phyloP scores from a whole-genome alignment of 306 rosid species.

The Castanea mollissima region DNA sequence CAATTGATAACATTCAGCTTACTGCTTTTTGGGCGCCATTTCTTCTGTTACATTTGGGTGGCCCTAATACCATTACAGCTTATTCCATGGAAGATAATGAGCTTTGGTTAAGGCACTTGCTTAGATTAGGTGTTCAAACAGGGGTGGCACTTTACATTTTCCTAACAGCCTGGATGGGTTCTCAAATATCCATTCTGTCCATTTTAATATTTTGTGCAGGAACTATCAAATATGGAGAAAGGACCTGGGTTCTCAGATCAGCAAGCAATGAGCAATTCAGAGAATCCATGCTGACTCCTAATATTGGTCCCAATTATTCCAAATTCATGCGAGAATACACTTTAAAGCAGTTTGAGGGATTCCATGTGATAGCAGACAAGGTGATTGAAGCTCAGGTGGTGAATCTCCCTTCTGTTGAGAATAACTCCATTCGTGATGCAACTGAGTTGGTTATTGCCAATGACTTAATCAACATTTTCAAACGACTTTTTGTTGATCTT shows the following conservation, averaged over 20 bases:
- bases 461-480: too few relatives aligned
- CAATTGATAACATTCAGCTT: too few relatives aligned
- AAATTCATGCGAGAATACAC: background rate
- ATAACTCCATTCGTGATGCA: too few relatives aligned
- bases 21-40: background rate
- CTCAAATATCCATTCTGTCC: background rate
- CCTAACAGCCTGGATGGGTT: too few relatives aligned
- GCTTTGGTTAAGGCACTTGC: slow-evolving; percentile 6
- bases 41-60: slow-evolving; percentile 1
- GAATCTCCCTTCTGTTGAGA: too few relatives aligned
- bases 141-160: too few relatives aligned
- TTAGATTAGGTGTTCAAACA: background rate
- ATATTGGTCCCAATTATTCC: background rate
- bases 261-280: background rate
- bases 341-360: background rate
- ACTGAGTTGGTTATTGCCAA: too few relatives aligned
- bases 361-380: background rate
- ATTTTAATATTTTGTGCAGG: background rate
- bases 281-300: background rate
- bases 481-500: too few relatives aligned
- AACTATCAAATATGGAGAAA: background rate
- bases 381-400: too few relatives aligned
- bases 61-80: slow-evolving; percentile 15
- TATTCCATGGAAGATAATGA: slow-evolving; percentile 9
- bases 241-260: background rate